Conservation (phyloP, 2,329 filamentous ascomycete species). For the Arthroderma sp. region DNA sequence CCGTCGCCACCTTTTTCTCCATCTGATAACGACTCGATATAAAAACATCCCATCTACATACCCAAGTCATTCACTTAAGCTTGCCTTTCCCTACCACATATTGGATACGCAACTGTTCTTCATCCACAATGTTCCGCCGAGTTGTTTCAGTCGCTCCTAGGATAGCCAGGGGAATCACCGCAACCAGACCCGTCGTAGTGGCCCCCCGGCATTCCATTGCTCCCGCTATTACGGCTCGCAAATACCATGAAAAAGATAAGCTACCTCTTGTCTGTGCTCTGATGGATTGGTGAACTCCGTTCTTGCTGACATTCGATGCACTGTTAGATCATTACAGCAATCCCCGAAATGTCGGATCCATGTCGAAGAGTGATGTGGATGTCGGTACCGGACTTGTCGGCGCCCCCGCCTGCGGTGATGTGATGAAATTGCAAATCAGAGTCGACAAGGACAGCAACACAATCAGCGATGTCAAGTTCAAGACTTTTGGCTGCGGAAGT, state of each 20-base stretch:
- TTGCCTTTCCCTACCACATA: too few relatives aligned
- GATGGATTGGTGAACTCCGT: too few relatives aligned
- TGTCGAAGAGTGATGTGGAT: slow-evolving; percentile 65
- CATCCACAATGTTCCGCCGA: slow-evolving; percentile 43
- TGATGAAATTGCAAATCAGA: slow-evolving; percentile 88
- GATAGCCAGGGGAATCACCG: slow-evolving; percentile 35
- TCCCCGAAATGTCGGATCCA: slow-evolving; percentile 65
- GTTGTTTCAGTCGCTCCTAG: slow-evolving; percentile 41
- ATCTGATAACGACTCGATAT: neutral
- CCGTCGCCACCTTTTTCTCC: neutral
- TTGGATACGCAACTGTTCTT: neutral
- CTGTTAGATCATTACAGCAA: slow-evolving; percentile 72
- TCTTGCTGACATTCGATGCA: slow-evolving; percentile 30
- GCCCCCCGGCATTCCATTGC: slow-evolving; percentile 33
- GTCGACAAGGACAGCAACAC: slow-evolving; percentile 79
- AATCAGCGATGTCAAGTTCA: slow-evolving; percentile 93
- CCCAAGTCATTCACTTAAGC: neutral
- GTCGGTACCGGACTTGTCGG: slow-evolving; percentile 86
- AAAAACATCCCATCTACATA: neutral
- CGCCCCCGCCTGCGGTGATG: slow-evolving; percentile 81
- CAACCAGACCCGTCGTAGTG: slow-evolving; percentile 33
- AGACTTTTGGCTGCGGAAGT: slow-evolving; percentile 89
- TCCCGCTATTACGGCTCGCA: slow-evolving; percentile 32
- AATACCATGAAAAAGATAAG: slow-evolving; percentile 56
- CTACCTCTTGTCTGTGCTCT: slow-evolving; percentile 11